Evolutionary conservation across 1,139 yeast genomes (phyloP).

Genomic region (Saccharomycopsis crataegensis): DNA sequence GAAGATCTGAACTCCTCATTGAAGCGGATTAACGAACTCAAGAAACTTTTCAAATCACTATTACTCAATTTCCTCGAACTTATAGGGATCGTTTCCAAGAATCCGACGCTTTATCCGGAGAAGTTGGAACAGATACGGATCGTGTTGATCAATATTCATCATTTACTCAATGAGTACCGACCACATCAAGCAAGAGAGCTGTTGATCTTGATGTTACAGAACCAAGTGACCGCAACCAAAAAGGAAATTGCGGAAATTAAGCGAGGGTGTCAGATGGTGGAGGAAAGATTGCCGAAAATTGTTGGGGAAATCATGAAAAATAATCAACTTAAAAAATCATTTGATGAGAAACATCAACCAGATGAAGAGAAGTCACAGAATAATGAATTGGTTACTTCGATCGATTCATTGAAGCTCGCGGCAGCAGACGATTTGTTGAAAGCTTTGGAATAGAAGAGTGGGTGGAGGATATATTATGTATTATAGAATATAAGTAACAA

Average conservation of each 20-base stretch:
- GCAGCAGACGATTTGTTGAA: background rate
- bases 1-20: conserved; percentile 5
- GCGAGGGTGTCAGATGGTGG: conserved; percentile 22
- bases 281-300: conserved; percentile 1
- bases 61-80: conserved; percentile 67
- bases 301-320: background rate
- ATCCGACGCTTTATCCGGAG: conserved; percentile 57
- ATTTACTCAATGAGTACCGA: conserved; percentile 72
- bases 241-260: conserved; percentile 48
- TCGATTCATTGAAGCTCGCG: too few relatives aligned
- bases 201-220: conserved; percentile 60
- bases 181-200: conserved; percentile 88
- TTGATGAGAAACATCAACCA: background rate
- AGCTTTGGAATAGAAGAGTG: background rate
- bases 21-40: conserved; percentile 49
- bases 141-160: conserved; percentile 77
- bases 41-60: conserved; percentile 60
- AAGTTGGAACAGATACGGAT: conserved; percentile 68
- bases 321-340: background rate
- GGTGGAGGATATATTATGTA: too few relatives aligned
- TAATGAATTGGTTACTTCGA: background rate
- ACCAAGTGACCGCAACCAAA: conserved; percentile 49
- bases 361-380: background rate
- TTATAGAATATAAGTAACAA: too few relatives aligned
- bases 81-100: conserved; percentile 60